Base-by-base conservation (phyloP, 805 yeast genomes). In the Saturnispora sanitii region DNA sequence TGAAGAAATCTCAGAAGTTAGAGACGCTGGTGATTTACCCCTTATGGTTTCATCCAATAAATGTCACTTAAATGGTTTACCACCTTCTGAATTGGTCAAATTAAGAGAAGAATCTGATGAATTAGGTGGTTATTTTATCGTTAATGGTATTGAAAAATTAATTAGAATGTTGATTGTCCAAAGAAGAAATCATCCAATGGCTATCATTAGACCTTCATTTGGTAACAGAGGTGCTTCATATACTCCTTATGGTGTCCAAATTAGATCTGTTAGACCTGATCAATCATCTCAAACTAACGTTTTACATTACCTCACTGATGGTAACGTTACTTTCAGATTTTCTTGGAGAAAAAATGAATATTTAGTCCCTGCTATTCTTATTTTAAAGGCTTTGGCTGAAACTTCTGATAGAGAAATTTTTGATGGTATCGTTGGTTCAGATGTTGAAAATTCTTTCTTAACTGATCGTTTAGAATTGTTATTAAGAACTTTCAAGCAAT, bases 251-350 rank as follows among this genome's bases (percentile, higher is more conserved):
- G 98, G 98, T 79, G 77, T 92, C 46, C 96, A 88, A 67, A 82
- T 92, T 46, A 77, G 98, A 66, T 77, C 82, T 46, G 96, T 87
- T 2, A 77, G 98, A 58, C 94, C 95, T 4, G 98, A 92, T 64
- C 97, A 92, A 67, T 83, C 96, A 16, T 88, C 98, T 17, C 96
- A 88, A 65, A 87, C 97, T 4, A 92, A 90, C 57, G 97, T 88
- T n/a, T 70, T 92, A 58, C 98, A 92, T 62, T 92, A 92, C 60
- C 73, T 92, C 55, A 82, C 76, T 53, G 96, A 92, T 56, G 98
- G 98, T 65, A 90, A 83, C 55, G 95, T 88, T 42, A 88, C 96
- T 2, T 86, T 92, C 70, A 74, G 98, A 59, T 92, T 92, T 58
- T 83, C 96, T 5, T 92, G 97, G 97, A 77, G 88, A 55, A 92